These are phyloP conservation scores for Lepidium campestre DNA, from an alignment of 441 rosid genomes.

Conservation along the genomic window DNA sequence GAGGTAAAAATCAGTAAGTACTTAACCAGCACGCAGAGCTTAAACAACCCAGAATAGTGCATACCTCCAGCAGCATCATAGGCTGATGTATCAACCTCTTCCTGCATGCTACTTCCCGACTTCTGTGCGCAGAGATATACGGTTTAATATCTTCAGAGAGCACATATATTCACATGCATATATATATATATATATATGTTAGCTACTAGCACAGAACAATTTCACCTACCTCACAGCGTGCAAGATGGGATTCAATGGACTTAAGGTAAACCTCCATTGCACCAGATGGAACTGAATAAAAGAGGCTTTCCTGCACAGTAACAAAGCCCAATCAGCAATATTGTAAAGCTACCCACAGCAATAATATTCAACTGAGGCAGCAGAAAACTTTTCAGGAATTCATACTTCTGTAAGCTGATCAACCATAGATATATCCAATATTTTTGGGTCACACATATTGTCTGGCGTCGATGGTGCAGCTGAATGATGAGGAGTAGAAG, in stretches of 20 bases:
- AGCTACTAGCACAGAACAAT: conserved; percentile 12
- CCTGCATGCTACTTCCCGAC: conserved; percentile 71
- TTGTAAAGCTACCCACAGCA: conserved; percentile 3
- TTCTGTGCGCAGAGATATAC: conserved; percentile 42
- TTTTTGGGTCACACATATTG: conserved; percentile 46
- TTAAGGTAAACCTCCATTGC: conserved; percentile 77
- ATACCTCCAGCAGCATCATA: conserved; percentile 77
- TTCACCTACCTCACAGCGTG: conserved; percentile 58
- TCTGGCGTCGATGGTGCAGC: conserved; percentile 65
- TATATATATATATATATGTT: not conserved
- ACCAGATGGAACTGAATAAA: conserved; percentile 83
- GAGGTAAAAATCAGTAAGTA: conserved; percentile 29
- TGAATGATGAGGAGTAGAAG: conserved; percentile 42
- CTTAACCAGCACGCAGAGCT: conserved; percentile 17
- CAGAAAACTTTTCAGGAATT: not conserved
- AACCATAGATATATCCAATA: conserved; percentile 58
- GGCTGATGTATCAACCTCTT: conserved; percentile 79
- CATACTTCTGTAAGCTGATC: conserved; percentile 84
- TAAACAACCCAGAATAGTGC: conserved; percentile 1
- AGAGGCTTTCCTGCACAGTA: conserved; percentile 84
- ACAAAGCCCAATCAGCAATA: conserved; percentile 16
- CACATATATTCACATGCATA: not conserved
- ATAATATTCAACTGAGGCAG: conserved; percentile 6
- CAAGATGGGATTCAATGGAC: conserved; percentile 75
- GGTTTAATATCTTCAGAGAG: conserved; percentile 4